Percentiles rank a stretch among this genome's conserved stretches.
These are phyloP conservation scores for Septoria linicola DNA, from an alignment of 2,329 filamentous ascomycete genomes.

Conservation along the genomic window DNA sequence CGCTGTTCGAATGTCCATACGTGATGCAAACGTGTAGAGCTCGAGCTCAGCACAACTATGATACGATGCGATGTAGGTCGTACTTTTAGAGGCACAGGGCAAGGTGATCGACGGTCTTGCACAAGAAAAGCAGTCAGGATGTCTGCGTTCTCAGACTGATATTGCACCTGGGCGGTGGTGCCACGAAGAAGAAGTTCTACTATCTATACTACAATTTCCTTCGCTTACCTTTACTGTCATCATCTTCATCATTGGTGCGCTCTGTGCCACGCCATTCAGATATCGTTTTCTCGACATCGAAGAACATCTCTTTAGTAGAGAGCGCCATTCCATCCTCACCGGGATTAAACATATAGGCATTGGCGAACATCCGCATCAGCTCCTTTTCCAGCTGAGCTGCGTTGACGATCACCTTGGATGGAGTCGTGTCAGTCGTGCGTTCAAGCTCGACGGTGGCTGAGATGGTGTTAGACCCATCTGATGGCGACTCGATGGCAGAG, in stretches of 20 bases:
- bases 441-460: slow-evolving; percentile 58
- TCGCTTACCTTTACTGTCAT: slow-evolving; percentile 32
- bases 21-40: too few relatives aligned
- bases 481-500: slow-evolving; percentile 53
- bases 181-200: not conserved
- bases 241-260: slow-evolving; percentile 35
- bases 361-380: slow-evolving; percentile 93
- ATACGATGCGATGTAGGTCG: too few relatives aligned
- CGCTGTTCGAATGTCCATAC: too few relatives aligned
- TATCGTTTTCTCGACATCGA: slow-evolving; percentile 77
- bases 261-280: slow-evolving; percentile 62
- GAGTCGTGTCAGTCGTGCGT: slow-evolving; percentile 72
- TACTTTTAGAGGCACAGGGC: too few relatives aligned
- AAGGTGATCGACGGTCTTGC: too few relatives aligned
- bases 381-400: slow-evolving; percentile 89
- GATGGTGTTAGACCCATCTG: slow-evolving; percentile 51
- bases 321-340: slow-evolving; percentile 87
- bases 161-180: too few relatives aligned
- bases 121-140: too few relatives aligned
- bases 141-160: too few relatives aligned
- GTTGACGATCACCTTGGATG: slow-evolving; percentile 89
- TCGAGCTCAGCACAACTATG: too few relatives aligned
- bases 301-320: slow-evolving; percentile 85
- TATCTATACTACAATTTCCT: slow-evolving; percentile 21
- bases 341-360: slow-evolving; percentile 97